Percentiles rank a stretch among this genome's conserved stretches.
These are phyloP conservation scores for Circinella umbellata DNA, from an alignment of 371 early-diverging fungal genomes.

Conservation along the genomic window DNA sequence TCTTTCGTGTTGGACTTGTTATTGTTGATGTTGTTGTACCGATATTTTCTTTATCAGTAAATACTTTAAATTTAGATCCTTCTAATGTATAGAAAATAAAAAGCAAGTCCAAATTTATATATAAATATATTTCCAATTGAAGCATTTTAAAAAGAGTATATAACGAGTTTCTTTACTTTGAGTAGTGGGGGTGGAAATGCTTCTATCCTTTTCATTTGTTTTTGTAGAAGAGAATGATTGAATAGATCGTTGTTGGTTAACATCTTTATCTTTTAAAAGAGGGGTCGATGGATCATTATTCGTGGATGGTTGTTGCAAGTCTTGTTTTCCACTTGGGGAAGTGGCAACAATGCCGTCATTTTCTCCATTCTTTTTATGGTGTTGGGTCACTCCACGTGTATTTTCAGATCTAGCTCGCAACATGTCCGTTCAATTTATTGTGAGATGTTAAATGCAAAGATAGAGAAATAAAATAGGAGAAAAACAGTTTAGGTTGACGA, in stretches of 20 bases:
- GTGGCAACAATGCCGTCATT: background rate
- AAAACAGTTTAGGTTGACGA: too few relatives aligned
- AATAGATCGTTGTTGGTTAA: conserved; percentile 6
- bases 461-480: background rate
- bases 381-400: background rate
- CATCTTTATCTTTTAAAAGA: background rate
- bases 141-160: background rate
- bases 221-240: background rate
- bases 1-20: background rate
- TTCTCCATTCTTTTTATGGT: background rate
- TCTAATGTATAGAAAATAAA: background rate
- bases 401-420: background rate
- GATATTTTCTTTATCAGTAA: conserved; percentile 2
- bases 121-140: background rate
- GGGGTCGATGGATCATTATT: background rate
- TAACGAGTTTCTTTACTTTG: background rate
- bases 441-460: background rate
- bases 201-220: background rate
- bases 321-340: background rate
- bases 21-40: background rate
- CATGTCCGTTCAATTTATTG: background rate
- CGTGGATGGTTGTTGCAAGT: background rate
- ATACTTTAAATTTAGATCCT: conserved; percentile 4
- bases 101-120: background rate
- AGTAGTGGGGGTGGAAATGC: background rate